These are phyloP conservation scores for Sutorius eximius DNA, from an alignment of 1,284 basidiomycete genomes.

Conservation along the genomic window DNA sequence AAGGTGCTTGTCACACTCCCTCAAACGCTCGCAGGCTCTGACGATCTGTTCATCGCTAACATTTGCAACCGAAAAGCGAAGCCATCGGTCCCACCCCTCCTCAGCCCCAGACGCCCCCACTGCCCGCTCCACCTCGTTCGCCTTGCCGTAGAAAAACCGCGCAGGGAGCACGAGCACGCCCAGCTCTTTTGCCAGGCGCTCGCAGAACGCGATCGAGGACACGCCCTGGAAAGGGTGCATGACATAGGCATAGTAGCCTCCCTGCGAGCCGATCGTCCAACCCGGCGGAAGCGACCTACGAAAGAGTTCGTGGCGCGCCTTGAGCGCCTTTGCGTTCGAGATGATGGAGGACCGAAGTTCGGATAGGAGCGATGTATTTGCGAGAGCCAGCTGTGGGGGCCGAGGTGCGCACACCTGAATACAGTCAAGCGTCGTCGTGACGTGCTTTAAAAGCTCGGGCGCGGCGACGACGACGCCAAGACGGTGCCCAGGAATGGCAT, in stretches of 20 bases:
- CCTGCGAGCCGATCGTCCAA: constrained; percentile 68
- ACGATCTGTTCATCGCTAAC: constrained; percentile 63
- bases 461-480: constrained; percentile 77
- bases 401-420: constrained; percentile 79
- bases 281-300: constrained; percentile 40
- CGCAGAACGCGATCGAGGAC: constrained; percentile 55
- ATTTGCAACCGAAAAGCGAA: constrained; percentile 84
- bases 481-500: constrained; percentile 83
- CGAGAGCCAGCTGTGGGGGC: constrained; percentile 63
- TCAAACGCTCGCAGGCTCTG: constrained; percentile 59
- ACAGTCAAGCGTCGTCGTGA: constrained; percentile 74
- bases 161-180: constrained; percentile 74
- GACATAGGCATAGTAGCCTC: constrained; percentile 78
- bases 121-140: constrained; percentile 22
- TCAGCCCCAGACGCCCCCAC: constrained; percentile 20
- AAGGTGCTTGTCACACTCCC: constrained; percentile 38
- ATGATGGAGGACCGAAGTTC: constrained; percentile 55
- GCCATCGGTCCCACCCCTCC: constrained; percentile 51
- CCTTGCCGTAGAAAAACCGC: constrained; percentile 58
- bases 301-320: constrained; percentile 64
- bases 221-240: constrained; percentile 62
- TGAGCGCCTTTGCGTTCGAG: constrained; percentile 50
- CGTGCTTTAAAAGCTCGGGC: constrained; percentile 51
- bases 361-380: constrained; percentile 14
- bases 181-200: constrained; percentile 56